Evolutionary conservation across 1,284 basidiomycete species (phyloP).

Genomic region (Boletus sp.): DNA sequence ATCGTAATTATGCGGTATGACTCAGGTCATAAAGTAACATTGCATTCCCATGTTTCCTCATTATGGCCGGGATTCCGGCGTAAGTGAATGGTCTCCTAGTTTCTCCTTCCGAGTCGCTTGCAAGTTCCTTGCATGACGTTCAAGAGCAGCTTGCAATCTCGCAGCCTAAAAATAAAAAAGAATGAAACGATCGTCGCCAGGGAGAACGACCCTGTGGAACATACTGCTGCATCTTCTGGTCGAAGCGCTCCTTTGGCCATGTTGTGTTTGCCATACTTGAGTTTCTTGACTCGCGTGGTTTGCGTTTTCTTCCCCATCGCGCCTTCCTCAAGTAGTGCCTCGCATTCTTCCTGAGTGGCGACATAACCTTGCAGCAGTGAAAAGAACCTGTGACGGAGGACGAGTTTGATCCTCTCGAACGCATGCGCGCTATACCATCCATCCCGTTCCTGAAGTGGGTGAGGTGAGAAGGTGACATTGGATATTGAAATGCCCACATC

Average conservation of each 20-base stretch:
- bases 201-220: conserved; percentile 20
- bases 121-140: conserved; percentile 54
- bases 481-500: conserved; percentile 51
- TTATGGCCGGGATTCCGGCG: conserved; percentile 18
- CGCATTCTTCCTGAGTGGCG: conserved; percentile 71
- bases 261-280: conserved; percentile 71
- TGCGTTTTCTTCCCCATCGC: conserved; percentile 45
- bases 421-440: conserved; percentile 82
- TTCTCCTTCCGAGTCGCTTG: conserved; percentile 31
- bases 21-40: conserved; percentile 17
- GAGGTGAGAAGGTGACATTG: neutral
- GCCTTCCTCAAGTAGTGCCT: conserved; percentile 53
- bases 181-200: neutral
- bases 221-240: conserved; percentile 76
- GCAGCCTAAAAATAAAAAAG: conserved; percentile 42
- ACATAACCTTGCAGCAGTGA: conserved; percentile 73
- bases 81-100: conserved; percentile 22
- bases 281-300: conserved; percentile 41
- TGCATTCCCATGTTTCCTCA: conserved; percentile 11
- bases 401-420: conserved; percentile 78
- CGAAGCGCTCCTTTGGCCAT: conserved; percentile 81
- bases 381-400: conserved; percentile 87
- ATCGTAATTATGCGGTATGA: conserved; percentile 23
- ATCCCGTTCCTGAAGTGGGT: conserved; percentile 59
- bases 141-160: conserved; percentile 55